Evolutionary conservation across 2,329 filamentous ascomycete species (phyloP).

Genomic region (Paecilomyces fulvus): DNA sequence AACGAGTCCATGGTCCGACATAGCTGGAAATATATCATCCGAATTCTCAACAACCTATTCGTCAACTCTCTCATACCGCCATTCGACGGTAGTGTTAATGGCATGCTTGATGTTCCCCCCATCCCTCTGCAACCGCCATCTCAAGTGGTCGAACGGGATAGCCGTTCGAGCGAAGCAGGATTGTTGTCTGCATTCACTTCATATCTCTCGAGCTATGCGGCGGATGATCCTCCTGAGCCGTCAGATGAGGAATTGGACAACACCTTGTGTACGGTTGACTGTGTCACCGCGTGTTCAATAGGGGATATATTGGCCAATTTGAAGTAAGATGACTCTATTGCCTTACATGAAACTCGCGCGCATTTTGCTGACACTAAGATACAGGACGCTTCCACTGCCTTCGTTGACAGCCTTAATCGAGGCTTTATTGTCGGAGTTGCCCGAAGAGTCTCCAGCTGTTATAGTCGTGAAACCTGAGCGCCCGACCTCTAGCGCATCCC

Average conservation of each 20-base stretch:
- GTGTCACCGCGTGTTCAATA: slow-evolving; percentile 81
- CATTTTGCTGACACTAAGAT: slow-evolving; percentile 9
- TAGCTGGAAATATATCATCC: slow-evolving; percentile 58
- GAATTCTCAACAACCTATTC: slow-evolving; percentile 92
- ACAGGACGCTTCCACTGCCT: slow-evolving; percentile 53
- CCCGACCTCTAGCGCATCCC: slow-evolving; percentile 50
- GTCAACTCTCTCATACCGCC: slow-evolving; percentile 86
- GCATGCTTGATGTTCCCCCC: slow-evolving; percentile 61
- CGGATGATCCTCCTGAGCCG: slow-evolving; percentile 93
- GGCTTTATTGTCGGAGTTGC: slow-evolving; percentile 71
- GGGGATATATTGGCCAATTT: slow-evolving; percentile 76
- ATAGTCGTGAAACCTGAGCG: slow-evolving; percentile 87
- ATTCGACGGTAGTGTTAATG: slow-evolving; percentile 59
- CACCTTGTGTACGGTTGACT: slow-evolving; percentile 88
- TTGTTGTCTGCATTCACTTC: slow-evolving; percentile 91
- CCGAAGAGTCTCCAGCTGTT: slow-evolving; percentile 74
- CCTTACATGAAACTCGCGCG: neutral
- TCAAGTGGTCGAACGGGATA: slow-evolving; percentile 81
- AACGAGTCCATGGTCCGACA: slow-evolving; percentile 69
- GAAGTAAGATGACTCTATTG: slow-evolving; percentile 42
- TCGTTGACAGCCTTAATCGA: slow-evolving; percentile 57
- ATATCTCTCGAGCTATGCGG: slow-evolving; percentile 97
- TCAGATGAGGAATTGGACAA: slow-evolving; percentile 96
- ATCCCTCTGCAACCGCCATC: slow-evolving; percentile 89
- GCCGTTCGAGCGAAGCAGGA: slow-evolving; percentile 68